phyloP scores from a whole-genome alignment of 2,329 filamentous ascomycete species.

The Beauveria caledonica region DNA sequence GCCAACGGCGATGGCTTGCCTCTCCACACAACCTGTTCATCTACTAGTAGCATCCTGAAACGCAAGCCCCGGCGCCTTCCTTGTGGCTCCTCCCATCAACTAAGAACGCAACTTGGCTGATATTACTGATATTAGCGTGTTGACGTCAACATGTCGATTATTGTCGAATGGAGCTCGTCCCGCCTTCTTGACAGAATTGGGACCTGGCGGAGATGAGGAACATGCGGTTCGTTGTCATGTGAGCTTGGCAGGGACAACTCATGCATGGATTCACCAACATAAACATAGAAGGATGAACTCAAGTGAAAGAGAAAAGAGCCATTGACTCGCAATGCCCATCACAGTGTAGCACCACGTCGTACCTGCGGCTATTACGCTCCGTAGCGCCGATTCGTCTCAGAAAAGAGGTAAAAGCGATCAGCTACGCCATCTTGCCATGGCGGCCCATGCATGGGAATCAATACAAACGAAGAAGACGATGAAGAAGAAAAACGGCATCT shows the following conservation, averaged over 20 bases:
- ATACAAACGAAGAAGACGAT: too few relatives aligned
- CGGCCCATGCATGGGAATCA: too few relatives aligned
- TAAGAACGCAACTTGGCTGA: too few relatives aligned
- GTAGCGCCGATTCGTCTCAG: too few relatives aligned
- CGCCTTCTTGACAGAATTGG: background rate
- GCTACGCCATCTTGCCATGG: too few relatives aligned
- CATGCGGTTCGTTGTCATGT: background rate
- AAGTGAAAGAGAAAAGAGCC: too few relatives aligned
- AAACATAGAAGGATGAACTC: too few relatives aligned
- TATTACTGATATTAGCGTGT: too few relatives aligned
- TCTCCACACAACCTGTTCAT: background rate
- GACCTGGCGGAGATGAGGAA: conserved; percentile 2
- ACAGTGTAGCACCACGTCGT: background rate
- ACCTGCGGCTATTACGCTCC: too few relatives aligned
- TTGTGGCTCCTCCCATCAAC: background rate
- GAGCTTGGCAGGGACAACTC: background rate
- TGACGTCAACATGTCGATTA: background rate
- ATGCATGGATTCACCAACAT: background rate
- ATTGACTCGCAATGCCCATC: too few relatives aligned
- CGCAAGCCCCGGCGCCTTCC: background rate
- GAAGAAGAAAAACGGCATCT: too few relatives aligned
- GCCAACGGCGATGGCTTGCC: background rate
- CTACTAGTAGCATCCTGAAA: conserved; percentile 9
- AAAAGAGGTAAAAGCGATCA: too few relatives aligned
- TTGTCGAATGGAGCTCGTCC: background rate